Percentiles rank a stretch among this genome's conserved stretches.
Conservation (phyloP, 352 stramenopile species). For the Pythium insidiosum region DNA sequence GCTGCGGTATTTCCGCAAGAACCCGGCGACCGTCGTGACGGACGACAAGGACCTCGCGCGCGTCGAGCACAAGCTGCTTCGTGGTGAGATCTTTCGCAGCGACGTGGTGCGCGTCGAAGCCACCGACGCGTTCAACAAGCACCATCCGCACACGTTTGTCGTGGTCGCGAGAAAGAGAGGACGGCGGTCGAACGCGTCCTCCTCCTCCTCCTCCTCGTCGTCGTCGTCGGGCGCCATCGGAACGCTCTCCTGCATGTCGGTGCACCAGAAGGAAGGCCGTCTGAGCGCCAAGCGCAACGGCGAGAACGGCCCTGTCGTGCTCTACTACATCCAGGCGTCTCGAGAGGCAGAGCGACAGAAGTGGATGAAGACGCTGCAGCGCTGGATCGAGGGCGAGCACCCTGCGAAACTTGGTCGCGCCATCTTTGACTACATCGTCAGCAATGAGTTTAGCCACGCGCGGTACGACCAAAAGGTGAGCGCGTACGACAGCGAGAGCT, state of each 20-base stretch:
- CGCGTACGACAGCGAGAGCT: conserved; percentile 9
- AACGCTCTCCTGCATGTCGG: conserved; percentile 34
- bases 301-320: conserved; percentile 40
- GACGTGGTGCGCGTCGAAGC: conserved; percentile 59
- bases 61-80: conserved; percentile 53
- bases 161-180: conserved; percentile 47
- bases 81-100: conserved; percentile 43
- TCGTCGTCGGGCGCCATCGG: too few relatives aligned
- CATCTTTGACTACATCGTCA: conserved; percentile 70
- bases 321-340: conserved; percentile 63
- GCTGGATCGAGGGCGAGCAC: conserved; percentile 60
- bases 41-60: conserved; percentile 30
- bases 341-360: conserved; percentile 55
- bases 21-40: conserved; percentile 20
- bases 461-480: conserved; percentile 58
- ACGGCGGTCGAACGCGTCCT: conserved; percentile 15
- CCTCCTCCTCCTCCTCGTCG: too few relatives aligned
- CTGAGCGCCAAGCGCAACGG: conserved; percentile 18
- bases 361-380: conserved; percentile 62
- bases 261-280: conserved; percentile 53
- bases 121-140: conserved; percentile 49
- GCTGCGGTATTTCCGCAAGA: conserved; percentile 70
- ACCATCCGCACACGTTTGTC: conserved; percentile 59
- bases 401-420: conserved; percentile 41
- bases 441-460: conserved; percentile 57